These are phyloP conservation scores for Auriscalpium vulgare DNA, from an alignment of 768 basidiomycete genomes.

Conservation along the genomic window DNA sequence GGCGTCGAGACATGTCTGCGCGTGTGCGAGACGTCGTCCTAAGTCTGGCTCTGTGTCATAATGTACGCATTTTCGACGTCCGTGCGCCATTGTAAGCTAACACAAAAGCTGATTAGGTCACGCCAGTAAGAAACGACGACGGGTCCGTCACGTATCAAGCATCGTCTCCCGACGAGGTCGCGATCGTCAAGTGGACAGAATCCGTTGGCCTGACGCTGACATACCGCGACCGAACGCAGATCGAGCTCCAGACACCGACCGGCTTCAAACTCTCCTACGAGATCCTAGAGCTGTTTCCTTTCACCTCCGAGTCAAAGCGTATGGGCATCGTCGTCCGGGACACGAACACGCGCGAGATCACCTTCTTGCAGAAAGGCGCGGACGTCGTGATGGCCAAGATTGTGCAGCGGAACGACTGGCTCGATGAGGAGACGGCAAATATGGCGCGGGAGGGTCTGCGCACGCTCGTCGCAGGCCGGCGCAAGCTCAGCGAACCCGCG, in stretches of 20 bases:
- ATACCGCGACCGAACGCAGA: constrained; percentile 85
- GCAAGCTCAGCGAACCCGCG: constrained; percentile 57
- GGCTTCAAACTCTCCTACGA: constrained; percentile 65
- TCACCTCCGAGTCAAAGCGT: constrained; percentile 97
- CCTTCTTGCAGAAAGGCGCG: constrained; percentile 93
- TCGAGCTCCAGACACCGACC: constrained; percentile 69
- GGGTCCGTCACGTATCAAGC: constrained; percentile 95
- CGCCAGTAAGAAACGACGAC: constrained; percentile 91
- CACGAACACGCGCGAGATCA: constrained; percentile 62
- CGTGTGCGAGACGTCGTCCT: constrained; percentile 88
- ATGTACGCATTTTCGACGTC: constrained; percentile 44
- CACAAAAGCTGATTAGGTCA: constrained; percentile 51
- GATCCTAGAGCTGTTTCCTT: constrained; percentile 92
- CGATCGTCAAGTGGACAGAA: constrained; percentile 95
- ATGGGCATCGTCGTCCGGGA: constrained; percentile 98
- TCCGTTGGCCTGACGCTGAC: constrained; percentile 87
- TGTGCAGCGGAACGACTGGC: constrained; percentile 96
- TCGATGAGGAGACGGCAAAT: constrained; percentile 97
- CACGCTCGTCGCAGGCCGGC: constrained; percentile 88
- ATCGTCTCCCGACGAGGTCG: constrained; percentile 97
- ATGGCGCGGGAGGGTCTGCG: constrained; percentile 96
- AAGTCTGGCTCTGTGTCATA: constrained; percentile 92
- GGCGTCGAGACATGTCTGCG: constrained; percentile 90
- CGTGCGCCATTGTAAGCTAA: not conserved
- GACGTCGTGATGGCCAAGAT: constrained; percentile 97